Conservation (phyloP, 306 rosid species). For the Corylus americana region DNA sequence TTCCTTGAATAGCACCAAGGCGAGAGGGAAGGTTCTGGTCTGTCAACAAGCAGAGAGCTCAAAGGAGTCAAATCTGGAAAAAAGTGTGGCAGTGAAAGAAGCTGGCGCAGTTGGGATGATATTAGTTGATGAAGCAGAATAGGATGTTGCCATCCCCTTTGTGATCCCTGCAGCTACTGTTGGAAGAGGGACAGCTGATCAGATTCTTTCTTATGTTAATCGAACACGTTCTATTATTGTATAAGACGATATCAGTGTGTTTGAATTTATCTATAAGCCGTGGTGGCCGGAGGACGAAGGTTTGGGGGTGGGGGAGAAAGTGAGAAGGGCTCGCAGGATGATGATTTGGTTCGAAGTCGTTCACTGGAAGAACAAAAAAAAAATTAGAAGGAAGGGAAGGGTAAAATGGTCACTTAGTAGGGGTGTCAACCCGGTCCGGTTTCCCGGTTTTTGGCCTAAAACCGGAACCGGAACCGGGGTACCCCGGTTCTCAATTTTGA, state of each 20-base stretch:
- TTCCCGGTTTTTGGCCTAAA: too few species aligned
- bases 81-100: slow-evolving; percentile 60
- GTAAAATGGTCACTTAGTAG: too few species aligned
- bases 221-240: slow-evolving; percentile 35
- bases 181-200: slow-evolving; percentile 44
- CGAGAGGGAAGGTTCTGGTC: slow-evolving; percentile 74
- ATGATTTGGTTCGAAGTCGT: too few species aligned
- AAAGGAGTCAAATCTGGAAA: slow-evolving; percentile 59
- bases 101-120: slow-evolving; percentile 84
- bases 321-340: too few species aligned
- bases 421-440: too few species aligned
- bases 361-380: too few species aligned
- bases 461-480: too few species aligned
- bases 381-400: too few species aligned
- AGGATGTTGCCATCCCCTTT: slow-evolving; percentile 64
- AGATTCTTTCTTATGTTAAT: slow-evolving; percentile 52
- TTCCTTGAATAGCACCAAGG: slow-evolving; percentile 67
- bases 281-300: too few species aligned
- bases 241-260: slow-evolving; percentile 17
- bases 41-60: slow-evolving; percentile 70
- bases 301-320: too few species aligned
- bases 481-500: too few species aligned
- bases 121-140: slow-evolving; percentile 61
- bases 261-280: not conserved
- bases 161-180: slow-evolving; percentile 70